Conservation (phyloP, 75 land plant genomes). For the Larix kaempferi region DNA sequence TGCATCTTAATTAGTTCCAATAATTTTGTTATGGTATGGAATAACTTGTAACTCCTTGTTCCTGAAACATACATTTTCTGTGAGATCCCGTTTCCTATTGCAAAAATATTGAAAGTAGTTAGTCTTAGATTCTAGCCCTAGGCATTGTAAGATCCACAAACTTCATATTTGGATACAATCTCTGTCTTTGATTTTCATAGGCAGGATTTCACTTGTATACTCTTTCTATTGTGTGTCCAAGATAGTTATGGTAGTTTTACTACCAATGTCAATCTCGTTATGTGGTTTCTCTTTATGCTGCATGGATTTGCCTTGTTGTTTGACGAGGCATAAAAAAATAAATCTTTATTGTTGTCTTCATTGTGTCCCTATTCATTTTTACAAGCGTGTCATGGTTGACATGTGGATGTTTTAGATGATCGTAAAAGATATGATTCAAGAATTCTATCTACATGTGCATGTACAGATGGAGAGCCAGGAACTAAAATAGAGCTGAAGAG, state of each 20-base stretch:
- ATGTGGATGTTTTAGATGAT: slow-evolving; percentile 37
- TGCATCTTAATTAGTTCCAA: background rate
- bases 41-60: background rate
- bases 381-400: background rate
- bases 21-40: background rate
- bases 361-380: background rate
- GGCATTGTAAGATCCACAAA: background rate
- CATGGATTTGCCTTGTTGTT: too few relatives aligned
- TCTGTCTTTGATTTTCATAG: background rate
- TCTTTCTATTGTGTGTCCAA: background rate
- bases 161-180: background rate
- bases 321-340: too few relatives aligned
- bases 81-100: background rate
- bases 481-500: too few relatives aligned
- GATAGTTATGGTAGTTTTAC: background rate
- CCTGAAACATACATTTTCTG: background rate
- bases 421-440: slow-evolving; percentile 34
- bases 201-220: background rate
- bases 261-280: background rate
- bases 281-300: too few relatives aligned
- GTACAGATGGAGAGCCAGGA: slow-evolving; percentile 19
- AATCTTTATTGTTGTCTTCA: too few relatives aligned
- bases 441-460: background rate
- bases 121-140: background rate
- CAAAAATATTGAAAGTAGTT: background rate